Evolutionary conservation across 2,329 filamentous ascomycete genomes (phyloP), one percentile per base, ranked within the genome.

Genomic region (Alternaria conjuncta): DNA sequence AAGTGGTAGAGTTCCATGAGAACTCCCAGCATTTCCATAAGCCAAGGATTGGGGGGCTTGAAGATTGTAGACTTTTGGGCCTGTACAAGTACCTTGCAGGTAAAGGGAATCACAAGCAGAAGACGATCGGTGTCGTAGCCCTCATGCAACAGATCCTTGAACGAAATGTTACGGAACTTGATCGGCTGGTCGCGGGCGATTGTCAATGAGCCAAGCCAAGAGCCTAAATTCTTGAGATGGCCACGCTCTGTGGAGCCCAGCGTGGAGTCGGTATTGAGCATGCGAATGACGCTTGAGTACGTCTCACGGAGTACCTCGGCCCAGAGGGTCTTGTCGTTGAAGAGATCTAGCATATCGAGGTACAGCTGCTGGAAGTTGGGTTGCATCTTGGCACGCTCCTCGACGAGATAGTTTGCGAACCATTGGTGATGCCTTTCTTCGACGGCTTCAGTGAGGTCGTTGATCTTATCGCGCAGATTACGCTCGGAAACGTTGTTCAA

Each of bases 331-430:
- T 88, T 91, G 77, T 96, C 89, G 70, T 92, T 88, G 71, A 98
- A 93, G 32, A 94, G 87, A 60, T 91, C 91, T 64, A 99, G 87
- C 55, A 99, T 87, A 72, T 97, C 92, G 54, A 98, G 87, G 77
- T 99, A 99, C 21, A 99, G 88, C 63, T 92, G 87, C 72, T 99
- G 96, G 75, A 96, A 98, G 79, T 99, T 99, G 6, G 95, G 94
- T 78, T 99, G 95, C 84, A 97, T 90, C 81, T 97, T 98, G 30
- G 95, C 96, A 49, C 96, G 93, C 78, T 97, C 93, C 75, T 97
- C 95, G 3, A 99, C 96, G 10, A 99, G 85, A 75, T 98, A 97
- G 51, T 90, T 90, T 7, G 96, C 96, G 76, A 99, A 99, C 96
- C 96, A 99, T 76, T 96, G 93, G 74, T 96, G 92, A 78, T 97